Base-by-base conservation (phyloP, 2,329 filamentous ascomycete species). In the Venturia effusa region DNA sequence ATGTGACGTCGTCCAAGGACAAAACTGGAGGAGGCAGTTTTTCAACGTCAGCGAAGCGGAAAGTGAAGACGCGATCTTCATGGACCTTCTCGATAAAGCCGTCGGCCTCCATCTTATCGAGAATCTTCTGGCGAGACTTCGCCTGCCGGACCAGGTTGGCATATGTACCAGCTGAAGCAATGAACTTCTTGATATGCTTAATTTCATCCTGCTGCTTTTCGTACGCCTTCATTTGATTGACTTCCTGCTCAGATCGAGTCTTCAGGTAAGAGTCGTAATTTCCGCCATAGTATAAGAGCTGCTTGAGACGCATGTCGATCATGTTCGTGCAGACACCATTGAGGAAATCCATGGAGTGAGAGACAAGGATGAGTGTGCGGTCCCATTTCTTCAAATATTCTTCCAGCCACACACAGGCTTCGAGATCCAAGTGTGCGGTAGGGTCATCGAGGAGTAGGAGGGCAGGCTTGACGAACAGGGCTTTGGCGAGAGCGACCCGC, bases 381-480 rank as follows among this genome's bases (percentile, higher is more conserved):
- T 97, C 92, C 94, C 94, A 99, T 83, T 97, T 97, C 87, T 97
- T 97, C 72, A 99, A 79, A 80, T 99, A 99, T 80, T 99, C 94
- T 81, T 99, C 95, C 66, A 99, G 83, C 94, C 94, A 99, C 86
- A 99, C 94, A 75, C 94, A 99, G 70, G 95, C 94, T 79, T 99
- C 94, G 71, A 99, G 84, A 83, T 99, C 94, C 86, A 99, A 89
- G 86, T 99, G 94, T 74, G 94, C 94, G 68, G 94, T 99, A 54
- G 94, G 94, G 81, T 99, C 94, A 76, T 99, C 94, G 72, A 99
- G 92, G 69, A 99, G 84, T 61, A 99, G 86, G 65, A 99, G 84
- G 22, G 92, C 94, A 41, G 95, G 94, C 84, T 95, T 96, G 80
- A 99, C 93, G 82, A 99, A 99, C 62, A 99, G 88, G 65, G 94